These are phyloP conservation scores for Gracilariopsis chorda DNA, from an alignment of 23 red algal species.

Conservation along the genomic window DNA sequence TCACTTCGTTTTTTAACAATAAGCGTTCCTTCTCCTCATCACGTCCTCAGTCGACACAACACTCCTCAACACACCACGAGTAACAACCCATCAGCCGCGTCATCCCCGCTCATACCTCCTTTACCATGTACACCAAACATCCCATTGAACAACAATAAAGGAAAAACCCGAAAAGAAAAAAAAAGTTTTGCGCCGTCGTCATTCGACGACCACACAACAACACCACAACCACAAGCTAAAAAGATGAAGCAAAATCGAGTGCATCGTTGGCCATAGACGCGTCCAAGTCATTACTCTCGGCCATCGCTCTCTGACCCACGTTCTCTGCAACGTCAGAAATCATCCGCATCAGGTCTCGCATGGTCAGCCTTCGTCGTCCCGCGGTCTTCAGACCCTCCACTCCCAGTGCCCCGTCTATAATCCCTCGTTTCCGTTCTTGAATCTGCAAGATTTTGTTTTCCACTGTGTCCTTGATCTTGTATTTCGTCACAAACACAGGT, in stretches of 20 bases:
- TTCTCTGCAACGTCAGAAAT: slow-evolving; percentile 10
- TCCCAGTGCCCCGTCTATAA: slow-evolving; percentile 41
- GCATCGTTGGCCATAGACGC: background rate
- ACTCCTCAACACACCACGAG: no score
- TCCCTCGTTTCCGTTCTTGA: slow-evolving; percentile 66
- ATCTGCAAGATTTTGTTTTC: slow-evolving; percentile 59
- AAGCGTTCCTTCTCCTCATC: no score
- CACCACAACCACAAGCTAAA: no score
- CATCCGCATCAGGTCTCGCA: slow-evolving; percentile 2
- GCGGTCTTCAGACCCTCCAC: slow-evolving; percentile 33
- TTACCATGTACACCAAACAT: no score
- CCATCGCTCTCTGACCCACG: slow-evolving; percentile 3
- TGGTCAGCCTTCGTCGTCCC: slow-evolving; percentile 3
- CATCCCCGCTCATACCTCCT: no score
- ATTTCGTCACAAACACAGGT: slow-evolving; percentile 39
- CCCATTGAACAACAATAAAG: no score
- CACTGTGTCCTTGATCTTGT: slow-evolving; percentile 51
- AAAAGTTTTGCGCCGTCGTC: no score
- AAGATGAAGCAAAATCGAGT: background rate
- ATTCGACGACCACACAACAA: no score
- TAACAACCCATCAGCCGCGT: no score
- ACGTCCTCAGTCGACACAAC: no score
- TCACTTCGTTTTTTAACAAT: no score
- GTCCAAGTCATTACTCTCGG: background rate
- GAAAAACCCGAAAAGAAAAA: no score